Conservation (phyloP, 164 flowering plant genomes). For the Amborella trichopoda region DNA sequence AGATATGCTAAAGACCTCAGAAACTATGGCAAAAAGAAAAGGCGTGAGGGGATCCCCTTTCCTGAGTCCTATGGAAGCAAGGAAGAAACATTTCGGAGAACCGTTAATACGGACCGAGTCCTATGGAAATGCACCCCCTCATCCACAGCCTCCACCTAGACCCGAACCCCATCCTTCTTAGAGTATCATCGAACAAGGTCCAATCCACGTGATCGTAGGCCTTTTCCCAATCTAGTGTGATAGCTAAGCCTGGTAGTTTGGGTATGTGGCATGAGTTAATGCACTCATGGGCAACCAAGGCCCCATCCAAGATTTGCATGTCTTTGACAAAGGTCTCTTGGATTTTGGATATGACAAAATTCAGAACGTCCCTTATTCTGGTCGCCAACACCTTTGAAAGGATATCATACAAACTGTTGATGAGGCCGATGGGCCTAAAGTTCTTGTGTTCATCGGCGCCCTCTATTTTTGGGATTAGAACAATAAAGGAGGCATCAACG, state of each 20-base stretch:
- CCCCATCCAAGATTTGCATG: background rate
- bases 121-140: background rate
- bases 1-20: too few species aligned
- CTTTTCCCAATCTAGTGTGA: background rate
- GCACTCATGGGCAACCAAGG: background rate
- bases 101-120: too few species aligned
- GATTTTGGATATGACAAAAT: background rate
- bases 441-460: background rate
- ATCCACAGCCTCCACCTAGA: background rate
- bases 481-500: background rate
- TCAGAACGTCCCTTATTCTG: background rate
- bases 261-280: too few species aligned
- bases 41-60: too few species aligned
- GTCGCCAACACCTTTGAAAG: background rate
- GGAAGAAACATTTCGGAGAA: too few species aligned
- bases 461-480: background rate
- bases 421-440: background rate
- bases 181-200: background rate
- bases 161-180: slow-evolving; percentile 1
- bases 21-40: too few species aligned
- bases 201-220: background rate
- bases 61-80: too few species aligned
- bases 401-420: background rate
- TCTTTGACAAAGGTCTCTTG: background rate
- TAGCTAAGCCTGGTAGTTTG: background rate